These are phyloP conservation scores for Nicotiana obtusifolia DNA, from an alignment of 257 asterid genomes.

Conservation along the genomic window DNA sequence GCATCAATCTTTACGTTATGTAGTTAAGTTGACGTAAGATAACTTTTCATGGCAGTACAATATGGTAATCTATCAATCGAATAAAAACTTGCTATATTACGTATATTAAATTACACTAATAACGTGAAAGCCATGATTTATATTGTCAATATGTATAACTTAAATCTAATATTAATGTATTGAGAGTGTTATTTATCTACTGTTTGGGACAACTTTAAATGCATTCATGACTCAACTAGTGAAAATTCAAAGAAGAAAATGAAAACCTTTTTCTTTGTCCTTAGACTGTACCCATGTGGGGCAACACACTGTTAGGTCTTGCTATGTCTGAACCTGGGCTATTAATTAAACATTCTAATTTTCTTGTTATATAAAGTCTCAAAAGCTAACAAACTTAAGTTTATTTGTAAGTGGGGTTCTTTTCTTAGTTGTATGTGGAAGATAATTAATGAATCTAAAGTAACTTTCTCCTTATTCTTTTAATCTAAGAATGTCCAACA, in stretches of 20 bases:
- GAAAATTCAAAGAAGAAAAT: conserved; percentile 11
- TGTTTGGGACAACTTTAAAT: conserved; percentile 20
- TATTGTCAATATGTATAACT: background rate
- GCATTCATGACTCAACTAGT: background rate
- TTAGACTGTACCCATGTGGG: conserved; percentile 10
- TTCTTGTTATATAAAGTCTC: conserved; percentile 11
- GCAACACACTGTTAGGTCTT: conserved; percentile 21
- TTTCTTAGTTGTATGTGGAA: conserved; percentile 12
- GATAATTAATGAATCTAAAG: conserved; percentile 8
- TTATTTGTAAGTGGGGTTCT: conserved; percentile 22
- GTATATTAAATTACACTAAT: background rate
- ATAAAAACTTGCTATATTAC: background rate
- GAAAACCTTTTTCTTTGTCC: background rate
- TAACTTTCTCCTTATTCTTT: conserved; percentile 34
- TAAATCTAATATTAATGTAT: background rate
- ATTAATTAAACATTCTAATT: conserved; percentile 30
- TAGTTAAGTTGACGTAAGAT: background rate
- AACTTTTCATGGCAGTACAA: too few relatives aligned
- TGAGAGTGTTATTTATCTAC: conserved; percentile 18
- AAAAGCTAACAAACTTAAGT: conserved; percentile 19
- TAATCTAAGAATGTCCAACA: conserved; percentile 18
- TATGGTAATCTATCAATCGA: background rate
- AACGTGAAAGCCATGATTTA: background rate
- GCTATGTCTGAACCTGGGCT: conserved; percentile 25
- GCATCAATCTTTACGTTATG: too few relatives aligned